Base-by-base conservation (phyloP, 1,284 basidiomycete genomes). In the Coniferiporia sulphurascens region DNA sequence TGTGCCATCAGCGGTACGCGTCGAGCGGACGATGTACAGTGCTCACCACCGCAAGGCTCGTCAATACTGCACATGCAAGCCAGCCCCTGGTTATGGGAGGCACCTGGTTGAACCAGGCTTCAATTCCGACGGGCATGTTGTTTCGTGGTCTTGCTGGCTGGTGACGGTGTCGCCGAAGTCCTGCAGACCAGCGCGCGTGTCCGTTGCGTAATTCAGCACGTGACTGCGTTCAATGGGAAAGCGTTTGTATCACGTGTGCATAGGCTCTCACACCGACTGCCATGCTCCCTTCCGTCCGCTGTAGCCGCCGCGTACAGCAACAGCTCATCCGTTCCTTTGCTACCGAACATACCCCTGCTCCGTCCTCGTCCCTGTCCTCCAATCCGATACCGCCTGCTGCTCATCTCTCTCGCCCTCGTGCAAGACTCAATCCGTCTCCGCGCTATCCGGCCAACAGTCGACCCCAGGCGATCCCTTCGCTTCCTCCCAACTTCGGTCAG, bases 51-150 rank as follows among this genome's bases (percentile, higher is more conserved):
- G 92, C 87, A 50, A 95, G 68, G 69, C 91, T 94, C 4, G 86
- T 89, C 21, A 85, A 77, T 15, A 95, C 83, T 6, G 90, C 86
- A 1, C 92, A 77, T 2, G 79, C 82, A 36, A 95, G 79, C 91
- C 93, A 95, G 48, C 79, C 78, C 52, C 93, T 79, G 5, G 94
- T 97, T 56, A 97, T 84, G 3, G 93, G 93, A 36, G 94, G 94
- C 55, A 96, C 89, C 67, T 95, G 90, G 35, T 80, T 82, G 46
- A 95, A 81, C 92, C 92, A 91, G 34, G 84, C 88, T 72, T 91
- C 89, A 63, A 90, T 81, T 61, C 86, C 87, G 58, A 88, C 86
- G 21, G 86, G 86, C 89, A 91, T 91, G 17, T 48, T 55, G 22
- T 9, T 35, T 19, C 17, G 27, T 51, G 10, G 38, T 27, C 44